These are phyloP conservation scores for Diaporthe aspalathi DNA, from an alignment of 2,329 filamentous ascomycete species.

Conservation along the genomic window DNA sequence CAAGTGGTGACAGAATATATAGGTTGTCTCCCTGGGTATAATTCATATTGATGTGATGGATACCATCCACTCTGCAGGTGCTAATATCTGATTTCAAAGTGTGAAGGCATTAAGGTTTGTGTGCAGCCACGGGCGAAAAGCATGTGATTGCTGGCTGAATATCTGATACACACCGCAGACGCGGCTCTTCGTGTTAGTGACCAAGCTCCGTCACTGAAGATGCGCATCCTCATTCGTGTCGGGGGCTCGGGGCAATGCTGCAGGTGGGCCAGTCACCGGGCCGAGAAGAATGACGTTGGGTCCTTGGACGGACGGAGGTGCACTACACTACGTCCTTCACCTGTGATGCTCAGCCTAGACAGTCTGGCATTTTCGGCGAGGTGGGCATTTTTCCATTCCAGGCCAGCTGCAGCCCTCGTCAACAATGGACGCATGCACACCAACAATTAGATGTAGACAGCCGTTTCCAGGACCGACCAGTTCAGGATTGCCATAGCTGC, in stretches of 20 bases:
- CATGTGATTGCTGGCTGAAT: slow-evolving; percentile 14
- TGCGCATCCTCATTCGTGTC: background rate
- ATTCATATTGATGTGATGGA: too few species aligned
- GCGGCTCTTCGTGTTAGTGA: background rate
- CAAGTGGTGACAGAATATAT: too few species aligned
- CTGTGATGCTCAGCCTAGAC: background rate
- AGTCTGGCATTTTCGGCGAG: background rate
- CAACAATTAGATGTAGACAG: background rate
- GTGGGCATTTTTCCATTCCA: background rate
- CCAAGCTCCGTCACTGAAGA: background rate
- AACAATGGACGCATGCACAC: too few species aligned
- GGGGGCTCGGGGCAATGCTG: background rate
- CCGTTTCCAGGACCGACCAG: background rate
- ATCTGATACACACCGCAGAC: background rate
- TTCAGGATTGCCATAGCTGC: background rate
- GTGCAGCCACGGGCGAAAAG: background rate
- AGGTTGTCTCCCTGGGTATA: too few species aligned
- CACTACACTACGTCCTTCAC: too few species aligned
- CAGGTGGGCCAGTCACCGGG: slow-evolving; percentile 6
- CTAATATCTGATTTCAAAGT: background rate
- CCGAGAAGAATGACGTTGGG: slow-evolving; percentile 24
- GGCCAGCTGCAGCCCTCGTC: too few species aligned
- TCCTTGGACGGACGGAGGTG: too few species aligned
- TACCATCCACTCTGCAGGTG: too few species aligned
- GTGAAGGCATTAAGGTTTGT: background rate